These are phyloP conservation scores for Daldinia decipiens DNA, from an alignment of 495 filamentous ascomycete genomes.

Conservation along the genomic window DNA sequence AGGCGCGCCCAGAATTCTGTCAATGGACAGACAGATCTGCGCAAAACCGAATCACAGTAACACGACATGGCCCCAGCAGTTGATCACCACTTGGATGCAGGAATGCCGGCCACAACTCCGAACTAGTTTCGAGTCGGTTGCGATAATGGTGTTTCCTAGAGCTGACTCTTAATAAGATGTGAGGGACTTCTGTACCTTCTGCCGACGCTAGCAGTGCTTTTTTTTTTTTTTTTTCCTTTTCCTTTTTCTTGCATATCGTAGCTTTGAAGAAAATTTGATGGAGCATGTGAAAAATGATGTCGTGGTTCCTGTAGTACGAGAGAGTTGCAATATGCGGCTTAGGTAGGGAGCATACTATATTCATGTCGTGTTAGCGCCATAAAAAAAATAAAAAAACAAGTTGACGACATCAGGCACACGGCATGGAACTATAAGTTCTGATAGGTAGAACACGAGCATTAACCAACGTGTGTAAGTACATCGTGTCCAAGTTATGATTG, in stretches of 20 bases:
- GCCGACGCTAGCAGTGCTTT: constrained; percentile 11
- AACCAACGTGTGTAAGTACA: constrained; percentile 13
- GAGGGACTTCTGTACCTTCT: constrained; percentile 7
- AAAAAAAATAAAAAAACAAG: constrained; percentile 15
- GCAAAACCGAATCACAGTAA: constrained; percentile 23
- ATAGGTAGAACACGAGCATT: constrained; percentile 30
- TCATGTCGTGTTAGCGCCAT: constrained; percentile 23
- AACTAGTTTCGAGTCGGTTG: constrained; percentile 26
- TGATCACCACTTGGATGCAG: constrained; percentile 40
- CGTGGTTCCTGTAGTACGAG: constrained; percentile 36
- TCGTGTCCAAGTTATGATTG: constrained; percentile 18
- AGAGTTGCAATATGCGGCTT: constrained; percentile 16
- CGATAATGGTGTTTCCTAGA: constrained; percentile 10
- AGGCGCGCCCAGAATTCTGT: constrained; percentile 23
- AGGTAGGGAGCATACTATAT: constrained; percentile 22
- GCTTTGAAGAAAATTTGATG: constrained; percentile 15
- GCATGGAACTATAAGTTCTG: constrained; percentile 16
- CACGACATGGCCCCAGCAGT: constrained; percentile 28
- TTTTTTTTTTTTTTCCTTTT: neutral
- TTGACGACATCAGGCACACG: constrained; percentile 31
- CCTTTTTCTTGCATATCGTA: constrained; percentile 7
- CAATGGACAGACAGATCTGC: constrained; percentile 35
- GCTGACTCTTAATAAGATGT: constrained; percentile 4
- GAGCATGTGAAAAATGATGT: constrained; percentile 39
- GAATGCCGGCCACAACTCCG: constrained; percentile 42